phyloP scores from a whole-genome alignment of 1,284 basidiomycete species.

The Wolfiporia cocos region DNA sequence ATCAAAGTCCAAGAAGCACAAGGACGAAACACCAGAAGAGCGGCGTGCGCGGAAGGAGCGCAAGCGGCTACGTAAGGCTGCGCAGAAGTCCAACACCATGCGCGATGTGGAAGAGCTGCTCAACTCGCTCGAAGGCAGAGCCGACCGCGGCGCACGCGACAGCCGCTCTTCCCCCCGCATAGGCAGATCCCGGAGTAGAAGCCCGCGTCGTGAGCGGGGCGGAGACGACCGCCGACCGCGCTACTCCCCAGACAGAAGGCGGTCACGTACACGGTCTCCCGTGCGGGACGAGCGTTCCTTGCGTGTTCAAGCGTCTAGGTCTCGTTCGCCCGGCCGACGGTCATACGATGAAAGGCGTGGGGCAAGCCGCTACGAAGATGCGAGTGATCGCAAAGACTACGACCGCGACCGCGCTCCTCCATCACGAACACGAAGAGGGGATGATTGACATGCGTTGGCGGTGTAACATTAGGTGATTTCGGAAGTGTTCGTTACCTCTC shows the following conservation, averaged over 20 bases:
- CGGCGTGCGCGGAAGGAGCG: slow-evolving; percentile 60
- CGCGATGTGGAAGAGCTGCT: slow-evolving; percentile 46
- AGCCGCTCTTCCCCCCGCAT: slow-evolving; percentile 14
- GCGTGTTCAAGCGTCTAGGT: slow-evolving; percentile 8
- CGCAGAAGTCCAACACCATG: slow-evolving; percentile 34
- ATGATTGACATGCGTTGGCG: slow-evolving; percentile 13
- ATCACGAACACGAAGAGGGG: slow-evolving; percentile 13
- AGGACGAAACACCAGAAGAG: slow-evolving; percentile 76
- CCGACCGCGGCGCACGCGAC: slow-evolving; percentile 7
- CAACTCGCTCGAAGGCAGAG: slow-evolving; percentile 25
- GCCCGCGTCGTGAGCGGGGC: slow-evolving; percentile 11
- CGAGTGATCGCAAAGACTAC: slow-evolving; percentile 5
- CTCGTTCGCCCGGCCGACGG: slow-evolving; percentile 8
- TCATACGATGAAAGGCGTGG: slow-evolving; percentile 12
- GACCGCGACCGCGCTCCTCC: slow-evolving; percentile 10
- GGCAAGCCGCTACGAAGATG: slow-evolving; percentile 6
- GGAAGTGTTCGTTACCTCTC: too few relatives aligned
- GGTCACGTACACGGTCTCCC: slow-evolving; percentile 15
- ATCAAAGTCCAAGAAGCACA: slow-evolving; percentile 52
- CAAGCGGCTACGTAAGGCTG: slow-evolving; percentile 53
- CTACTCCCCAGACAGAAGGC: slow-evolving; percentile 11
- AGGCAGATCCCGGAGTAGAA: slow-evolving; percentile 17
- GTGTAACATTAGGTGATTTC: neutral
- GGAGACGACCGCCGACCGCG: slow-evolving; percentile 7
- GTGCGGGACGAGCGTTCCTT: slow-evolving; percentile 6